These are phyloP conservation scores for Tricholoma sp. DNA, from an alignment of 768 basidiomycete genomes.

Conservation along the genomic window DNA sequence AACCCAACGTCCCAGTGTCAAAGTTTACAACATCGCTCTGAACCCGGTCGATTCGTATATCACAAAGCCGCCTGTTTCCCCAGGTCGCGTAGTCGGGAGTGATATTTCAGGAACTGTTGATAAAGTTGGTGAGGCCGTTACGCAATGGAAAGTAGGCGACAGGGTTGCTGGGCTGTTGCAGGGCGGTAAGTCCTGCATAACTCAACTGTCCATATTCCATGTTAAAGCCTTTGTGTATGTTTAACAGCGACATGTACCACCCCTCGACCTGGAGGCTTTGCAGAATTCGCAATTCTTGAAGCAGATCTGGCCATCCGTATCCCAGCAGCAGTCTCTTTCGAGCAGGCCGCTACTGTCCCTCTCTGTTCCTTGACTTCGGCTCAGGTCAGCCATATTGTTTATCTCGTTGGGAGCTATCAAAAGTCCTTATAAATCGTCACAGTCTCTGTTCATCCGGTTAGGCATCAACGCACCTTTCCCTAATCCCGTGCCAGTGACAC, in stretches of 20 bases:
- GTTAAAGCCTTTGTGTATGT: background rate
- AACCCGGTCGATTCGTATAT: background rate
- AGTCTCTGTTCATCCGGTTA: slow-evolving; percentile 30
- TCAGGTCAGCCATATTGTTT: slow-evolving; percentile 16
- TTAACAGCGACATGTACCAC: slow-evolving; percentile 27
- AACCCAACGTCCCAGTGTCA: background rate
- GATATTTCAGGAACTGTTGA: slow-evolving; percentile 26
- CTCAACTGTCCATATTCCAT: background rate
- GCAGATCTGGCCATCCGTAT: slow-evolving; percentile 26
- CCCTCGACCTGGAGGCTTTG: slow-evolving; percentile 28
- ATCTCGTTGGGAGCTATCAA: background rate
- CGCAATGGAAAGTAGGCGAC: slow-evolving; percentile 26
- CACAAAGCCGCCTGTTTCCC: background rate
- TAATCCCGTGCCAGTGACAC: slow-evolving; percentile 16
- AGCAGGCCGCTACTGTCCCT: slow-evolving; percentile 28
- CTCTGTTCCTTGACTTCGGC: slow-evolving; percentile 29
- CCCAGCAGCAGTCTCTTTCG: slow-evolving; percentile 22
- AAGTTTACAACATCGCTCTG: background rate
- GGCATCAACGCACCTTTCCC: slow-evolving; percentile 24
- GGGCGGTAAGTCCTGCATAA: slow-evolving; percentile 17
- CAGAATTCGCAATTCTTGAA: slow-evolving; percentile 29
- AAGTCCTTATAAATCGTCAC: background rate
- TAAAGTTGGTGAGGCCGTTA: slow-evolving; percentile 23
- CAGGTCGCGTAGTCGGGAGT: background rate
- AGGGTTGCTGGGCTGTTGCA: slow-evolving; percentile 17